Conservation (phyloP, 2,329 filamentous ascomycete species). For the Botrytis aclada region DNA sequence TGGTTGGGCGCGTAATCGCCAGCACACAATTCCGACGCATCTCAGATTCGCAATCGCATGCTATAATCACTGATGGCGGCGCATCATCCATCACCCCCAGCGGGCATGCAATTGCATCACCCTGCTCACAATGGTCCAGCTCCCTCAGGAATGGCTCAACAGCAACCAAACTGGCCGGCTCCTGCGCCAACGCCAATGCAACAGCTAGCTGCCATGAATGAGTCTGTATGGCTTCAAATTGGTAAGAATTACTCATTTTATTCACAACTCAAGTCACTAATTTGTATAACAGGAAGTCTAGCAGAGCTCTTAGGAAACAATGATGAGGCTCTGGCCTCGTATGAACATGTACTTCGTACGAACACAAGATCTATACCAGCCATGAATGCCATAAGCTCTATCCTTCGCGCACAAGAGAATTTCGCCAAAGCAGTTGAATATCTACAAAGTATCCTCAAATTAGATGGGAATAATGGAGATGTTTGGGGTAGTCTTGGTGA, state of each 20-base stretch:
- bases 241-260: constrained; percentile 55
- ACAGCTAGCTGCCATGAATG: constrained; percentile 75
- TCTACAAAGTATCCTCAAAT: constrained; percentile 82
- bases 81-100: constrained; percentile 38
- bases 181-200: constrained; percentile 46
- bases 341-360: constrained; percentile 83
- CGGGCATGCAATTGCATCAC: constrained; percentile 57
- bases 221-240: constrained; percentile 87
- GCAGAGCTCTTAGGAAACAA: constrained; percentile 84
- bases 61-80: constrained; percentile 31
- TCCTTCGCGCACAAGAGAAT: constrained; percentile 86
- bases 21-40: constrained; percentile 8
- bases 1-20: constrained; percentile 19
- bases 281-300: constrained; percentile 61
- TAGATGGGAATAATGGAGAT: constrained; percentile 86
- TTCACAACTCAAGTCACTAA: constrained; percentile 34
- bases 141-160: constrained; percentile 32
- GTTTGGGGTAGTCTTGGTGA: constrained; percentile 93
- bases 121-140: constrained; percentile 29
- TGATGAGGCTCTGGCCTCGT: constrained; percentile 85
- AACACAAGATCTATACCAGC: constrained; percentile 86
- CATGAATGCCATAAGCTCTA: constrained; percentile 91
- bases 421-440: constrained; percentile 94
- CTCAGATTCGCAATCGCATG: constrained; percentile 11
- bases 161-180: constrained; percentile 42